These are phyloP conservation scores for Rhizoclosmatium sp. DNA, from an alignment of 192 early-diverging fungal species.

Conservation along the genomic window DNA sequence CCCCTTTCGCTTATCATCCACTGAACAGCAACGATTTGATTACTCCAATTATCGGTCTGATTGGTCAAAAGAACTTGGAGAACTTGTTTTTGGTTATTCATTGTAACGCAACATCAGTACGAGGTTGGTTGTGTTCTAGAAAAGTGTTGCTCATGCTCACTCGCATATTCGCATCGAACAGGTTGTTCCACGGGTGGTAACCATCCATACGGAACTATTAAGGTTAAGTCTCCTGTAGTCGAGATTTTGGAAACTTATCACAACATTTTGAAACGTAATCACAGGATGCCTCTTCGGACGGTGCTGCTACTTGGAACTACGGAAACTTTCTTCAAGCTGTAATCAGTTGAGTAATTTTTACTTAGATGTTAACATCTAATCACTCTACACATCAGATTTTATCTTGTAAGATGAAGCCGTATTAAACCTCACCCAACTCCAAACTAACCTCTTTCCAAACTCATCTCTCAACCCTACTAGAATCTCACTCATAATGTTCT, in stretches of 20 bases:
- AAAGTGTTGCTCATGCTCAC: neutral
- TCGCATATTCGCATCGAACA: neutral
- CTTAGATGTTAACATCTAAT: too few relatives aligned
- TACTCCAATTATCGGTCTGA: slow-evolving; percentile 66
- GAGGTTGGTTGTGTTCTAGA: neutral
- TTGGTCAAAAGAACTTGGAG: slow-evolving; percentile 45
- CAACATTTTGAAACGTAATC: neutral
- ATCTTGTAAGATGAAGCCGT: slow-evolving; percentile 14
- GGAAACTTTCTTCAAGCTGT: slow-evolving; percentile 69
- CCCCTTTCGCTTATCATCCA: too few relatives aligned
- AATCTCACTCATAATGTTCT: slow-evolving; percentile 9
- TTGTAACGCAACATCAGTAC: neutral
- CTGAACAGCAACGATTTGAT: slow-evolving; percentile 53
- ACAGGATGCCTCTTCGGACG: neutral
- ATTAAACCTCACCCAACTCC: slow-evolving; percentile 60
- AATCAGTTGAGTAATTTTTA: slow-evolving; percentile 56
- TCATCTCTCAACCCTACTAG: slow-evolving; percentile 43
- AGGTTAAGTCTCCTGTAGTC: too few relatives aligned
- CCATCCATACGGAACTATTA: neutral
- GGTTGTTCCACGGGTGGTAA: neutral
- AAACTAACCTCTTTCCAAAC: too few relatives aligned
- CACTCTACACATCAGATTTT: neutral
- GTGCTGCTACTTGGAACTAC: slow-evolving; percentile 45
- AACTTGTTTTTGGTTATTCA: slow-evolving; percentile 32
- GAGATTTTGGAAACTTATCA: neutral